phyloP scores from a whole-genome alignment of 441 rosid genomes.

The Pelargonium myrrhifolium region DNA sequence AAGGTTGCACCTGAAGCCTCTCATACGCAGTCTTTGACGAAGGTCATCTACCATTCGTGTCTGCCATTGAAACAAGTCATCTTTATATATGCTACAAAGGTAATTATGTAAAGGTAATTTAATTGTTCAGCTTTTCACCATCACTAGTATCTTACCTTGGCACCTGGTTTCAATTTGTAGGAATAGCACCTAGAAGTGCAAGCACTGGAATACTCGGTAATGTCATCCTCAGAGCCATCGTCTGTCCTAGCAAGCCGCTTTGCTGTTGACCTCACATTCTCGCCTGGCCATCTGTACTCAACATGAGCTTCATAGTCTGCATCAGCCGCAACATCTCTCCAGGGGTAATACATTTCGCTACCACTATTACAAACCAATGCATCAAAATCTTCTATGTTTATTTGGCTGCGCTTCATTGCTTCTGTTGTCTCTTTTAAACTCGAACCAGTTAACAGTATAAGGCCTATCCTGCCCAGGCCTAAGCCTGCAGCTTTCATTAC shows the following conservation, averaged over 20 bases:
- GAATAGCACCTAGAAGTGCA: slow-evolving; percentile 60
- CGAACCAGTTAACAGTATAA: slow-evolving; percentile 58
- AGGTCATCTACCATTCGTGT: slow-evolving; percentile 57
- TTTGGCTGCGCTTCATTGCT: slow-evolving; percentile 40
- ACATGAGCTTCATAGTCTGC: slow-evolving; percentile 65
- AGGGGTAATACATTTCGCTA: slow-evolving; percentile 65
- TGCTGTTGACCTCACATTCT: slow-evolving; percentile 46
- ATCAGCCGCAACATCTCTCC: slow-evolving; percentile 71
- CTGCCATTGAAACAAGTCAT: slow-evolving; percentile 35
- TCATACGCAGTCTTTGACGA: slow-evolving; percentile 71
- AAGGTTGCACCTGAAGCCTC: slow-evolving; percentile 76
- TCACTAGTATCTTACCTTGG: slow-evolving; percentile 39
- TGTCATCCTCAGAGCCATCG: slow-evolving; percentile 45
- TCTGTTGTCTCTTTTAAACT: slow-evolving; percentile 52
- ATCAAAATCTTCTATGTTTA: slow-evolving; percentile 67
- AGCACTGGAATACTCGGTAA: slow-evolving; percentile 37
- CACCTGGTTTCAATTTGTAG: slow-evolving; percentile 55
- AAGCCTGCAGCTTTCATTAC: slow-evolving; percentile 55
- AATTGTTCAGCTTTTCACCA: background rate
- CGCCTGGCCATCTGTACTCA: slow-evolving; percentile 85
- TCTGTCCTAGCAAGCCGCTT: slow-evolving; percentile 48
- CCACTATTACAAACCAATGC: slow-evolving; percentile 82
- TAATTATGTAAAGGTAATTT: slow-evolving; percentile 5
- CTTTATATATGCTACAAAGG: slow-evolving; percentile 15
- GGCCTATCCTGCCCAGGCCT: slow-evolving; percentile 49